Evolutionary conservation across 2,329 filamentous ascomycete genomes (phyloP).

Genomic region (Diaporthe caulivora): DNA sequence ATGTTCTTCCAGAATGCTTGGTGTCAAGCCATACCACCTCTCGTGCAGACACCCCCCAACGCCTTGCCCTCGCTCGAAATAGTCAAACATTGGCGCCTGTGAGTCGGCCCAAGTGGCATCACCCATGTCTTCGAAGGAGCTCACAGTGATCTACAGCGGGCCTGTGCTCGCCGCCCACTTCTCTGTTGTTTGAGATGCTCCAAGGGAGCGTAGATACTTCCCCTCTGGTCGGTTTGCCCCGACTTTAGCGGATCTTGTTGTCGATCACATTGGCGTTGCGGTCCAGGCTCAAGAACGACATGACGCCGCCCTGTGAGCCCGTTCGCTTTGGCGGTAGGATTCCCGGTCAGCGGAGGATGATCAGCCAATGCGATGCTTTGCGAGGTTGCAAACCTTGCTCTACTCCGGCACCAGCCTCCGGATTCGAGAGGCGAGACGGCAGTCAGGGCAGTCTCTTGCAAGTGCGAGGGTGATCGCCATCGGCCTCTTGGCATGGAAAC

Average conservation of each 20-base stretch:
- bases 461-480: conserved; percentile 10
- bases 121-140: conserved; percentile 31
- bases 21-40: conserved; percentile 27
- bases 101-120: conserved; percentile 28
- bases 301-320: conserved; percentile 1
- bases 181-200: conserved; percentile 31
- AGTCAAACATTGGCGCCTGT: conserved; percentile 33
- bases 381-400: conserved; percentile 5
- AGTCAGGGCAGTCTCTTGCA: background rate
- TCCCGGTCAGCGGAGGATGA: background rate
- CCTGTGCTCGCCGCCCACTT: conserved; percentile 23
- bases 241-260: background rate
- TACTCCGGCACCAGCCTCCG: conserved; percentile 3
- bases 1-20: conserved; percentile 24
- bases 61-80: conserved; percentile 24
- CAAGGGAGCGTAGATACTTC: background rate
- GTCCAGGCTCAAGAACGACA: conserved; percentile 10
- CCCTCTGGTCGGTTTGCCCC: conserved; percentile 16
- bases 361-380: conserved; percentile 8
- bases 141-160: conserved; percentile 22
- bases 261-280: conserved; percentile 20
- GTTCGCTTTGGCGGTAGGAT: background rate
- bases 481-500: conserved; percentile 30
- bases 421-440: background rate
- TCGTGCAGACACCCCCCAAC: background rate